Conservation (phyloP, 441 rosid genomes). For the Euphorbia schlechtendalii region DNA sequence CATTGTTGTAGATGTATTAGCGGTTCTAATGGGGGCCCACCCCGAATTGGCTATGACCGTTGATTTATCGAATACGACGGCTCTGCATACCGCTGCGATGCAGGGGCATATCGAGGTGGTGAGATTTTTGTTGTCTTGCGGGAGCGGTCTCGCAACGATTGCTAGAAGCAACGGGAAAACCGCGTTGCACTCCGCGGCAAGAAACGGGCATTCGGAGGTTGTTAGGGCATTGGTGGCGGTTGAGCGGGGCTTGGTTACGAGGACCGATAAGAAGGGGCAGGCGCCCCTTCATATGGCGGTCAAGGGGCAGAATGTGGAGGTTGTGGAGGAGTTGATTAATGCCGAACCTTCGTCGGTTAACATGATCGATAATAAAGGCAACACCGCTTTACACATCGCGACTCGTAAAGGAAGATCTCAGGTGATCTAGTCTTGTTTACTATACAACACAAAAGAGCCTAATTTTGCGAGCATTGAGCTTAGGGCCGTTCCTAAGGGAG, state of each 20-base stretch:
- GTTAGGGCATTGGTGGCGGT: constrained; percentile 47
- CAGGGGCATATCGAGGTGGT: constrained; percentile 75
- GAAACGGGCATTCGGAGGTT: constrained; percentile 79
- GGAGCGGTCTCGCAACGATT: constrained; percentile 67
- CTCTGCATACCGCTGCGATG: constrained; percentile 78
- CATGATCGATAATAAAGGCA: constrained; percentile 77
- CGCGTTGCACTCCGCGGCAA: constrained; percentile 77
- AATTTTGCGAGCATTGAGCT: too few species aligned
- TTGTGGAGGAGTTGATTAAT: constrained; percentile 59
- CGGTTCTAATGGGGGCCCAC: constrained; percentile 56
- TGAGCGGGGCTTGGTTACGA: constrained; percentile 48
- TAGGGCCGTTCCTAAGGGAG: too few species aligned
- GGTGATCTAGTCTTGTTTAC: constrained; percentile 31
- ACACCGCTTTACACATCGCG: constrained; percentile 73
- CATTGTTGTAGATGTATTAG: constrained; percentile 48
- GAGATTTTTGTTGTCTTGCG: constrained; percentile 48
- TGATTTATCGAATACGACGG: constrained; percentile 71
- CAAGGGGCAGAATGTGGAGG: constrained; percentile 66
- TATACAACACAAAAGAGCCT: too few species aligned
- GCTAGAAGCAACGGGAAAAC: constrained; percentile 89
- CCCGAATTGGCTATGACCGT: constrained; percentile 87
- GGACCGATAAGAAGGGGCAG: constrained; percentile 91
- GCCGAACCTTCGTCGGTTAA: constrained; percentile 54
- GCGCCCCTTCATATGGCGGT: constrained; percentile 96
- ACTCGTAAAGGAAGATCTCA: constrained; percentile 70